A percentile compares a stretch with the other conserved stretches of the same genome.
These are phyloP conservation scores for Phytopythium chamaehyphon DNA, from an alignment of 352 stramenopile genomes.

Conservation along the genomic window DNA sequence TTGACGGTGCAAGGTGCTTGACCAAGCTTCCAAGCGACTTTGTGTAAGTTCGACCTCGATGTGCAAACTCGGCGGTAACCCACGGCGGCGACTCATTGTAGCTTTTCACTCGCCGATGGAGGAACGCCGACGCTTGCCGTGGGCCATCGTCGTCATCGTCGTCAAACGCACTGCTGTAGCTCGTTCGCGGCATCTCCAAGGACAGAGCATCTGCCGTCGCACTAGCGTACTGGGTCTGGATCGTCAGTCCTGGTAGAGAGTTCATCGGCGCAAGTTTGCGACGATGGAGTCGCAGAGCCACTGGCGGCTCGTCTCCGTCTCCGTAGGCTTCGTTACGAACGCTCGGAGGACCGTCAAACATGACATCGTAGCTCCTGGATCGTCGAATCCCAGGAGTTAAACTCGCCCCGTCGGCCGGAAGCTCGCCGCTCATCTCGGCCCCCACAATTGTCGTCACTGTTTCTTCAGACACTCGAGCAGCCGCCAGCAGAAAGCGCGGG, in stretches of 20 bases:
- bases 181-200: constrained; percentile 29
- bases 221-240: constrained; percentile 24
- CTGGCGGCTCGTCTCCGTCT: background rate
- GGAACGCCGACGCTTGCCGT: constrained; percentile 6
- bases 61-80: constrained; percentile 16
- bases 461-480: background rate
- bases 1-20: constrained; percentile 65
- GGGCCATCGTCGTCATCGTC: constrained; percentile 14
- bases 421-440: background rate
- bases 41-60: constrained; percentile 63
- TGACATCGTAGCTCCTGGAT: constrained; percentile 39
- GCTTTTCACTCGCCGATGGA: constrained; percentile 49
- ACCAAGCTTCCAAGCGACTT: constrained; percentile 78
- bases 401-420: background rate
- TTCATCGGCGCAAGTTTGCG: constrained; percentile 1
- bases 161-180: constrained; percentile 12
- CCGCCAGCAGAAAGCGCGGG: background rate
- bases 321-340: background rate
- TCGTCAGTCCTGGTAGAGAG: constrained; percentile 17
- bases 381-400: constrained; percentile 22
- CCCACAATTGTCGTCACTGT: background rate
- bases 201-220: constrained; percentile 35
- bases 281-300: background rate
- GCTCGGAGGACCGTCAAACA: background rate
- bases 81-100: constrained; percentile 31